Evolutionary conservation across 257 asterid species (phyloP), one percentile per base, ranked within the genome.

Genomic region (Lavandula angustifolia): DNA sequence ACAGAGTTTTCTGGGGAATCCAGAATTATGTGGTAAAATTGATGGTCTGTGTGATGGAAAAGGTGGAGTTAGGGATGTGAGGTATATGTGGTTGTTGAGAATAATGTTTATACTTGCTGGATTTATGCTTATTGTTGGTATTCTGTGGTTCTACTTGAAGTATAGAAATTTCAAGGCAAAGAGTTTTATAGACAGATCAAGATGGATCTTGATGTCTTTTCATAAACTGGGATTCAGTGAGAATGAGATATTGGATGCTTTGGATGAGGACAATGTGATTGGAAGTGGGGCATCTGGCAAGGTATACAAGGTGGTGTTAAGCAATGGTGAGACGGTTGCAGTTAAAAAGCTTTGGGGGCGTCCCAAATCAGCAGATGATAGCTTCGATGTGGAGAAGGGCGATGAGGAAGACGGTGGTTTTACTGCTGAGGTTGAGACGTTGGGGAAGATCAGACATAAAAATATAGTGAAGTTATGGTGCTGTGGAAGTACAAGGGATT

Each of bases 131-230:
- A 35, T 81, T 37, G 72, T 77, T 6, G 96, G 95, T 12, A 53
- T 83, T 4, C 60, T 73, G 16, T 87, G 96, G 95, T 88, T 94
- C 81, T 84, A 78, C 76, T 43, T 77, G 14, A 86, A 76, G 80
- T 86, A 87, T 67, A 79, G 51, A 54, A 85, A 75, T 18, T 82
- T 82, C 77, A 75, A 70, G 60, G 74, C 80, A 11, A 80, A 87
- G 40, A 69, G 54, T 59, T 80, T 76, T 0, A 73, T 80, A 17
- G 97, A 89, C 35, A 80, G 74, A 63, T 85, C 99, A 2, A 92
- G 89, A 73, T 92, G 99, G 99, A 92, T 95, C 3, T 54, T 92
- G 68, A 92, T 89, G 96, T 92, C 99, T 2, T 92, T 92, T 57
- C 99, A 92, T 40, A 92, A 92, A 68, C 55, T 92, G 56, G 97